Evolutionary conservation across 306 rosid species (phyloP), one percentile per base, ranked within the genome.

Genomic region (Medicago lupulina): DNA sequence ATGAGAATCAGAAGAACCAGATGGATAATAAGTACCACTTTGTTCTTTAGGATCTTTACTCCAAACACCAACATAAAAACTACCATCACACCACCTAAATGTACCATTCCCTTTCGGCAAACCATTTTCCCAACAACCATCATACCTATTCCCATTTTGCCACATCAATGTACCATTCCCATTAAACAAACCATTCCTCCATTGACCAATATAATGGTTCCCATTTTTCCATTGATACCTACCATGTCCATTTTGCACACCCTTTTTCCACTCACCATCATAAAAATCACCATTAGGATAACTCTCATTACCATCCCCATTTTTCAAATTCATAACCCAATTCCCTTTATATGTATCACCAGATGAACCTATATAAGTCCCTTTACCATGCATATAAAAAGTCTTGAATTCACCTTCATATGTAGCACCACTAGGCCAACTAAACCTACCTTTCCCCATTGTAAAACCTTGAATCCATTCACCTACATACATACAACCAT

Each of bases 401-500:
- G 51, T 51, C 16, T 92, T 89, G 89, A 95, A 92, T 8, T 89
- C 88, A 13, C 99, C 99, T 44, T 92, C 97, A 79, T 89, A 95
- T 51, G 91, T 90, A 4, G 99, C 96, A 9, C 99, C 97, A 28
- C 87, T 89, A 11, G 99, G 99, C 99, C 97, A 95, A 70, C 96
- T 95, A 69, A 92, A 95, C 82, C 71, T 87, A 0, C 99, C 99
- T 47, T 77, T 90, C 0, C 99, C 99, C 58, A 75, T 57, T 34
- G 83, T 85, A 76, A 55, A 84, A 6, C 99, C 99, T 39, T 51
- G 85, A 13, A 51, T 28, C 99, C 99, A 95, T 76, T 92, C 97
- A 41, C 99, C 99, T 16, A 81, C 84, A 70, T 92, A 92, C 96
- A 87, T 84, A 82, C 97, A 95, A 28, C 99, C 99, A 85, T 95